A percentile compares a stretch with the other conserved stretches of the same genome.
Evolutionary conservation across 2,329 filamentous ascomycete species (phyloP).

Genomic region (Fusarium coicis): DNA sequence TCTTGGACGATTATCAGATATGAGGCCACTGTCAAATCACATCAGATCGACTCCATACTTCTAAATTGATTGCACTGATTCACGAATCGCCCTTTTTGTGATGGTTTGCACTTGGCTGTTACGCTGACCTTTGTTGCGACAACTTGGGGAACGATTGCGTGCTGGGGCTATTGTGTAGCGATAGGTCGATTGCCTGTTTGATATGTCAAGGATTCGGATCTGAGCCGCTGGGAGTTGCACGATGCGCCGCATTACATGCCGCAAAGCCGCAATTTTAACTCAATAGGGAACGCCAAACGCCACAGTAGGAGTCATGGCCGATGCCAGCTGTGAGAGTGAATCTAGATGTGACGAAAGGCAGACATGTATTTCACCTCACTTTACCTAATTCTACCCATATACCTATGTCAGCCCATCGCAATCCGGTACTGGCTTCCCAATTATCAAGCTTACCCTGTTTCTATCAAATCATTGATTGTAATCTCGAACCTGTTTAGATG

Average conservation of each 20-base stretch:
- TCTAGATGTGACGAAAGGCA: background rate
- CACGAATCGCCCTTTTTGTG: background rate
- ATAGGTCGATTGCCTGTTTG: slow-evolving; percentile 1
- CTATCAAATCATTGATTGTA: background rate
- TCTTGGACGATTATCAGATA: background rate
- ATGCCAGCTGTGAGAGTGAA: background rate
- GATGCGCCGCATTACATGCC: background rate
- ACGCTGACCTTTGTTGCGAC: slow-evolving; percentile 12
- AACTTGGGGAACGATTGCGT: slow-evolving; percentile 32
- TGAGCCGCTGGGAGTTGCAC: background rate
- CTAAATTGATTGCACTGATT: background rate
- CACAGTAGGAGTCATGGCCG: background rate
- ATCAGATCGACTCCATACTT: background rate
- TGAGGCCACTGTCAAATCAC: background rate
- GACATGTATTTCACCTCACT: background rate
- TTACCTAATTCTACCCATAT: background rate
- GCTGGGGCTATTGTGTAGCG: background rate
- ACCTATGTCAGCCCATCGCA: background rate
- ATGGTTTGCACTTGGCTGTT: background rate
- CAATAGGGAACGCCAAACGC: background rate
- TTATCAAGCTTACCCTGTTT: background rate
- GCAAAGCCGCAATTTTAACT: background rate
- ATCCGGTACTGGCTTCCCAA: background rate
- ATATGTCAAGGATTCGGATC: background rate
- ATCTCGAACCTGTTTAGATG: background rate